Conservation (phyloP, 306 rosid genomes). For the Astragalus glycyphyllos region DNA sequence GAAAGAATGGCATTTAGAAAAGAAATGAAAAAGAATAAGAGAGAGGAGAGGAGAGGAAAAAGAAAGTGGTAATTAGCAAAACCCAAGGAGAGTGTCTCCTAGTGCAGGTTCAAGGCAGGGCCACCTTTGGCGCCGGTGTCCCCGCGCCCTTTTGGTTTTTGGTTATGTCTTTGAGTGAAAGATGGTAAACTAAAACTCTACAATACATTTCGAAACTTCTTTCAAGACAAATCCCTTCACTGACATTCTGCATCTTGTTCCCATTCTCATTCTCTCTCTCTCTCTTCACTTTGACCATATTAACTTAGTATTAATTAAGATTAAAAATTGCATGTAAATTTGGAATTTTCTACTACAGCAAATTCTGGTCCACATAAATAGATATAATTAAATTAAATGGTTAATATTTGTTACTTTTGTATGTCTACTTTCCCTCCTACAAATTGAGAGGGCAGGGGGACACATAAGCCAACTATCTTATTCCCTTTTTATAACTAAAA, state of each 20-base stretch:
- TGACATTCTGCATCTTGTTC: slow-evolving; percentile 79
- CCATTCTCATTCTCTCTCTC: slow-evolving; percentile 52
- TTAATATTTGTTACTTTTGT: not conserved
- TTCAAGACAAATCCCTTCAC: slow-evolving; percentile 65
- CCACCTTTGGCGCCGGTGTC: slow-evolving; percentile 97
- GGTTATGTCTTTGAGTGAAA: slow-evolving; percentile 39
- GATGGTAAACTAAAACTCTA: slow-evolving; percentile 33
- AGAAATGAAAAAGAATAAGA: slow-evolving; percentile 16
- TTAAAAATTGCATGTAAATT: too few species aligned
- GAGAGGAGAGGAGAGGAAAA: not conserved
- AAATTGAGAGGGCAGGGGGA: slow-evolving; percentile 36
- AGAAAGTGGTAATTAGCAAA: slow-evolving; percentile 51
- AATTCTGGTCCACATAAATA: too few species aligned
- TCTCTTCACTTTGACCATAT: slow-evolving; percentile 48
- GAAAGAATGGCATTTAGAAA: too few species aligned
- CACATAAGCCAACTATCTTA: slow-evolving; percentile 80
- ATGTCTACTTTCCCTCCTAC: slow-evolving; percentile 8
- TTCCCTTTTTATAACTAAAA: slow-evolving; percentile 49
- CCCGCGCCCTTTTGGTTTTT: slow-evolving; percentile 80
- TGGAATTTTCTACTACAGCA: too few species aligned
- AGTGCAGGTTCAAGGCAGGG: slow-evolving; percentile 79
- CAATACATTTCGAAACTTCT: slow-evolving; percentile 46
- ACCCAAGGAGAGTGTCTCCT: slow-evolving; percentile 88
- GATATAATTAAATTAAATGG: not conserved
- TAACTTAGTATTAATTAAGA: not conserved